Evolutionary conservation across 129 eudicot species (phyloP).

Genomic region (Tagetes patula): DNA sequence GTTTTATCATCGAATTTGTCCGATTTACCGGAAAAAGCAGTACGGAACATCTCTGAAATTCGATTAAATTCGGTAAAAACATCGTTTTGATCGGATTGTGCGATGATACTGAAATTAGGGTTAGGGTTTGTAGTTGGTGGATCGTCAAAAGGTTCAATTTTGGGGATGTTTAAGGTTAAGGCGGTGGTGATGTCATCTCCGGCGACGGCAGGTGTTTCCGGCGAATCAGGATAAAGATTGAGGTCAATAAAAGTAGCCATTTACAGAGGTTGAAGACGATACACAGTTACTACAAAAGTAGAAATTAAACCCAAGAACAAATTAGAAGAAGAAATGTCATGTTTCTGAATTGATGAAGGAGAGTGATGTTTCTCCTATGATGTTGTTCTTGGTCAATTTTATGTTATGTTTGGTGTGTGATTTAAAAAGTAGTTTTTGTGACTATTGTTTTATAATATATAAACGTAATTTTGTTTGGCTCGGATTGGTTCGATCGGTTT

Average conservation of each 20-base stretch:
- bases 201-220: slow-evolving; percentile 14
- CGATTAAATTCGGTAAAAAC: slow-evolving; percentile 47
- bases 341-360: not conserved
- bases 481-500: too few species aligned
- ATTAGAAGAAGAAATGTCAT: not conserved
- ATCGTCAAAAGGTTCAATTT: slow-evolving; percentile 61
- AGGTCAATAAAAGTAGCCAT: slow-evolving; percentile 61
- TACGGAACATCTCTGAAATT: slow-evolving; percentile 44
- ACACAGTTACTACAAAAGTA: not conserved
- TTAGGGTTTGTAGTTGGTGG: slow-evolving; percentile 23
- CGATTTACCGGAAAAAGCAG: slow-evolving; percentile 37
- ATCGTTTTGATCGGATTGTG: slow-evolving; percentile 21
- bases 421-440: not conserved
- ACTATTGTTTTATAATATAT: not conserved
- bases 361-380: not conserved
- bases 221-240: slow-evolving; percentile 39
- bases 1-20: slow-evolving; percentile 2
- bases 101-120: slow-evolving; percentile 29
- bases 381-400: not conserved
- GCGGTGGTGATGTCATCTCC: slow-evolving; percentile 15
- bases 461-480: too few species aligned
- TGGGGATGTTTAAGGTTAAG: slow-evolving; percentile 38
- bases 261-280: slow-evolving; percentile 11
- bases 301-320: not conserved
- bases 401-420: not conserved